Percentiles rank a stretch among this genome's conserved stretches.
These are phyloP conservation scores for Sporothrix variecibatus DNA, from an alignment of 2,329 filamentous ascomycete genomes.

Conservation along the genomic window DNA sequence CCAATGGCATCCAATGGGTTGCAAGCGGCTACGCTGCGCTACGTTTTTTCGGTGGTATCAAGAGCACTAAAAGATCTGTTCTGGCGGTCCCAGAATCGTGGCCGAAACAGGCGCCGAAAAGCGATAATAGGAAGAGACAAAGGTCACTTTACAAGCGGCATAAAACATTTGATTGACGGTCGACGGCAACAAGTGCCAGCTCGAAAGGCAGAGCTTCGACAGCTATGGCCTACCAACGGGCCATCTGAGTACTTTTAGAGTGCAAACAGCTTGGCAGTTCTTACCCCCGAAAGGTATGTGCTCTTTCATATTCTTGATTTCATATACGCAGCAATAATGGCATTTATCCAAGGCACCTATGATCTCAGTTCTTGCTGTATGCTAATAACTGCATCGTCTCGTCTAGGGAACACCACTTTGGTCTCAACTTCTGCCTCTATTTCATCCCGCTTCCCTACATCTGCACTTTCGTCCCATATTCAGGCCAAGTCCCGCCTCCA, in stretches of 20 bases:
- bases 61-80: not conserved
- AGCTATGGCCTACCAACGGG: not conserved
- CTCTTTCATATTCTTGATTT: not conserved
- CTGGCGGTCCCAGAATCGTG: not conserved
- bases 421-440: slow-evolving; percentile 6
- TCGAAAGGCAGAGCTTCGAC: not conserved
- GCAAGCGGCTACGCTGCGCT: not conserved
- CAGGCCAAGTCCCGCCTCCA: not conserved
- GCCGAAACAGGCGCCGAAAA: not conserved
- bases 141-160: not conserved
- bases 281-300: not conserved
- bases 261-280: not conserved
- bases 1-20: not conserved
- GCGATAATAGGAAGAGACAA: not conserved
- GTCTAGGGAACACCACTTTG: not conserved
- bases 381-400: not conserved
- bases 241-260: not conserved
- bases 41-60: not conserved
- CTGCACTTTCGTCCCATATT: not conserved
- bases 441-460: slow-evolving; percentile 21
- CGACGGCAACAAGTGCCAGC: not conserved
- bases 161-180: slow-evolving; percentile 7
- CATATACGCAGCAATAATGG: not conserved
- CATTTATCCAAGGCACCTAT: slow-evolving; percentile 4
- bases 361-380: not conserved